Evolutionary conservation across 352 stramenopile genomes (phyloP), one percentile per base, ranked within the genome.

Genomic region (Phytophthora uliginosa): DNA sequence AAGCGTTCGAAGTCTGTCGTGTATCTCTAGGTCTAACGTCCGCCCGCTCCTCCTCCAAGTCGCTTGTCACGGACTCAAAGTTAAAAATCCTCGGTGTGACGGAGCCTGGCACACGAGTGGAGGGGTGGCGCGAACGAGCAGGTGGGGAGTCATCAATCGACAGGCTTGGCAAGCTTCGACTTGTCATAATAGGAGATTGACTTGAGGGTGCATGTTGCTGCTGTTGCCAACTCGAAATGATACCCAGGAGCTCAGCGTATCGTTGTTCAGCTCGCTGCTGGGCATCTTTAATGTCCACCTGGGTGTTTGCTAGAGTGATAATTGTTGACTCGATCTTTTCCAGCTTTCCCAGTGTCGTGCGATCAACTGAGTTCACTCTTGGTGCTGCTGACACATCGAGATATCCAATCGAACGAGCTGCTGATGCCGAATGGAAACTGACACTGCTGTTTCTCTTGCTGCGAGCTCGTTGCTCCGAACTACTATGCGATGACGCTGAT

Each of bases 301-400:
- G 83, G 5, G 63, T 51, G 12, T 53, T 67, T 38, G 81, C 48
- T 15, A 92, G 33, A 13, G 65, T 63, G 45, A 77, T 78, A 31
- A 92, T 77, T 15, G 70, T 82, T 6, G 70, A 64, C 62, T 92
- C 81, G 8, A 91, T 79, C 52, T 75, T 81, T 33, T 92, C 83
- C 15, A 92, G 47, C 58, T 89, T 91, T 9, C 59, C 64, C 3
- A 59, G 12, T 8, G 71, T 71, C 4, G 60, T 48, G 38, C 59
- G 68, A 50, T 82, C 75, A 22, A 74, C 65, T 24, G 58, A 24
- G 51, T 63, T 60, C 20, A 71, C 31, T 18, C 54, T 48, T 71
- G 52, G 40, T 33, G 51, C 22, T 22, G 34, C 36, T 13, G 55
- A 5, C 17, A 13, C 9, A 13, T 71, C 67, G 28, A 61, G 33